Conservation (phyloP, 73 alveolate species). For the Tetrahymena borealis region DNA sequence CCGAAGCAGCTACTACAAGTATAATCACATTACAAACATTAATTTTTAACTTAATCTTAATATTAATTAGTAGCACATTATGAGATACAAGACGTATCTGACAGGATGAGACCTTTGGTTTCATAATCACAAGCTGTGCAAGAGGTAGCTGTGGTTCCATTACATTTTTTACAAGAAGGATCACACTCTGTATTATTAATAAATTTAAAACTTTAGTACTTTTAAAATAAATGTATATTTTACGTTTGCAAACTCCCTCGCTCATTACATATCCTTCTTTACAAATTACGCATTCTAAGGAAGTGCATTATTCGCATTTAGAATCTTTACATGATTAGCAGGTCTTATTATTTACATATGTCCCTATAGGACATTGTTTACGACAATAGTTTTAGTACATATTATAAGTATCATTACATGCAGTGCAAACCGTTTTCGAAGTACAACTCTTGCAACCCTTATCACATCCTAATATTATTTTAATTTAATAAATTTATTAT, state of each 20-base stretch:
- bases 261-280: not conserved
- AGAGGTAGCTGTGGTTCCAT: not conserved
- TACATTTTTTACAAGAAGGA: not conserved
- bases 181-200: not conserved
- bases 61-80: not conserved
- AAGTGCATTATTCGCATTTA: not conserved
- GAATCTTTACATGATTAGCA: not conserved
- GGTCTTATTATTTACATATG: no score
- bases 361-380: not conserved
- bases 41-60: not conserved
- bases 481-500: not conserved
- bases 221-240: not conserved
- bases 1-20: not conserved
- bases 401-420: not conserved
- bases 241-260: not conserved
- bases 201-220: not conserved
- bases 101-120: not conserved
- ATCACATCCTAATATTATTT: not conserved
- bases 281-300: not conserved
- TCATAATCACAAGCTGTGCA: not conserved
- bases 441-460: not conserved
- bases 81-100: not conserved
- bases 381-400: not conserved
- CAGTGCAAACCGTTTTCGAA: not conserved
- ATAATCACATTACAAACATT: not conserved